A percentile compares a stretch with the other conserved stretches of the same genome.
Conservation (phyloP, 805 yeast species). For the Candida manassasensis region DNA sequence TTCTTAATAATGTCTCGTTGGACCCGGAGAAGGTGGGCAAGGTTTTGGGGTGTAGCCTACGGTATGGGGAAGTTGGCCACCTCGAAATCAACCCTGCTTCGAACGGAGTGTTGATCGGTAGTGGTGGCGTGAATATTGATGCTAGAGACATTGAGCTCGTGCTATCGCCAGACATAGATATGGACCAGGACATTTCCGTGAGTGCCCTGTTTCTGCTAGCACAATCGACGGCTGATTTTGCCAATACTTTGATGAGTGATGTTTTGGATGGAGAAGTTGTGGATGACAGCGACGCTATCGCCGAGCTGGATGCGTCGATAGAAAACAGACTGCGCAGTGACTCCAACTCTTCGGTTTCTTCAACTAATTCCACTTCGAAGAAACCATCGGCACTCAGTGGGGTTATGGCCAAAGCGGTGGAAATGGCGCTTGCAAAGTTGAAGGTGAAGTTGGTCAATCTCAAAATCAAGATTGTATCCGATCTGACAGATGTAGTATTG, state of each 20-base stretch:
- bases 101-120: constrained; percentile 61
- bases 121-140: constrained; percentile 67
- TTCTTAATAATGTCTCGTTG: constrained; percentile 55
- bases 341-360: constrained; percentile 12
- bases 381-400: constrained; percentile 43
- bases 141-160: constrained; percentile 50
- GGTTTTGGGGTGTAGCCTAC: constrained; percentile 57
- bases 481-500: constrained; percentile 32
- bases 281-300: constrained; percentile 10
- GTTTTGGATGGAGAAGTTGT: no score
- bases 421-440: constrained; percentile 59
- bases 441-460: constrained; percentile 46
- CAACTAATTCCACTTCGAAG: constrained; percentile 11
- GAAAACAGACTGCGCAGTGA: constrained; percentile 3
- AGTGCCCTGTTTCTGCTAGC: constrained; percentile 51
- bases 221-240: constrained; percentile 71
- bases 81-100: constrained; percentile 42
- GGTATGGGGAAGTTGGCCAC: constrained; percentile 56
- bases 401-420: constrained; percentile 61
- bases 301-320: neutral
- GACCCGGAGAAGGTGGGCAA: constrained; percentile 65
- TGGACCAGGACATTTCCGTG: constrained; percentile 24
- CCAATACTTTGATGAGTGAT: constrained; percentile 49
- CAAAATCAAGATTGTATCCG: constrained; percentile 46
- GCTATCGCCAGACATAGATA: constrained; percentile 31